These are phyloP conservation scores for Porcisia deanei DNA, from an alignment of 208 protist species.

Conservation along the genomic window DNA sequence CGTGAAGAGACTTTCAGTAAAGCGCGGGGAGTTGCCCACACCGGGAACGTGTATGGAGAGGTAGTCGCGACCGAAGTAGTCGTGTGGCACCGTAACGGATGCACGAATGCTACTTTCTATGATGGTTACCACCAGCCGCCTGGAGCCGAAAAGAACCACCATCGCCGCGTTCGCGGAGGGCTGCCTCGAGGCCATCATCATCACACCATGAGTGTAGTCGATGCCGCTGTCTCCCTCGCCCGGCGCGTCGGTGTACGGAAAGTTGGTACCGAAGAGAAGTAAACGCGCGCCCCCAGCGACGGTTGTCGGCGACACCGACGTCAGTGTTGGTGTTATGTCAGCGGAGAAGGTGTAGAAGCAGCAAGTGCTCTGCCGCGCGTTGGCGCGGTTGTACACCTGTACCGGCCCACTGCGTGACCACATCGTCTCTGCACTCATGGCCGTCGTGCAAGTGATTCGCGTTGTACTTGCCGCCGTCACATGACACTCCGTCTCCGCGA, in stretches of 20 bases:
- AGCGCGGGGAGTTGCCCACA: slow-evolving; percentile 25
- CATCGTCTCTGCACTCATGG: background rate
- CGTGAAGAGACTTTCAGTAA: slow-evolving; percentile 10
- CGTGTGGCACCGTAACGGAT: slow-evolving; percentile 16
- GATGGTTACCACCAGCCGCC: slow-evolving; percentile 5
- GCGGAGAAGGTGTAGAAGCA: slow-evolving; percentile 38
- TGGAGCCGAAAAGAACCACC: slow-evolving; percentile 11
- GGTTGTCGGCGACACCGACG: slow-evolving; percentile 25
- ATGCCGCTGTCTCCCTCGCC: background rate
- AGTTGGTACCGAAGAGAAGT: slow-evolving; percentile 22
- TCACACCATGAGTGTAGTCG: background rate
- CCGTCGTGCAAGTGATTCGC: slow-evolving; percentile 32
- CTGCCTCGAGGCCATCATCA: too few species aligned
- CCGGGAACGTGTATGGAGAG: slow-evolving; percentile 21
- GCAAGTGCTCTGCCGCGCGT: slow-evolving; percentile 26
- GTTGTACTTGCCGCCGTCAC: slow-evolving; percentile 12
- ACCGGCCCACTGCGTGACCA: slow-evolving; percentile 16
- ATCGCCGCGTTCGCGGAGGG: background rate
- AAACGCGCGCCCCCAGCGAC: slow-evolving; percentile 17
- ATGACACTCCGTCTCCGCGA: slow-evolving; percentile 33
- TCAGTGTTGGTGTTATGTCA: slow-evolving; percentile 35
- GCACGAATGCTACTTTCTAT: slow-evolving; percentile 18
- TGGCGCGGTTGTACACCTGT: slow-evolving; percentile 23
- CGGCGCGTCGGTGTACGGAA: background rate
- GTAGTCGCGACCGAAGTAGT: slow-evolving; percentile 27